A percentile compares a stretch with the other conserved stretches of the same genome.
phyloP scores from a whole-genome alignment of 1,284 basidiomycete species.

The Cutaneotrichosporon sp. region DNA sequence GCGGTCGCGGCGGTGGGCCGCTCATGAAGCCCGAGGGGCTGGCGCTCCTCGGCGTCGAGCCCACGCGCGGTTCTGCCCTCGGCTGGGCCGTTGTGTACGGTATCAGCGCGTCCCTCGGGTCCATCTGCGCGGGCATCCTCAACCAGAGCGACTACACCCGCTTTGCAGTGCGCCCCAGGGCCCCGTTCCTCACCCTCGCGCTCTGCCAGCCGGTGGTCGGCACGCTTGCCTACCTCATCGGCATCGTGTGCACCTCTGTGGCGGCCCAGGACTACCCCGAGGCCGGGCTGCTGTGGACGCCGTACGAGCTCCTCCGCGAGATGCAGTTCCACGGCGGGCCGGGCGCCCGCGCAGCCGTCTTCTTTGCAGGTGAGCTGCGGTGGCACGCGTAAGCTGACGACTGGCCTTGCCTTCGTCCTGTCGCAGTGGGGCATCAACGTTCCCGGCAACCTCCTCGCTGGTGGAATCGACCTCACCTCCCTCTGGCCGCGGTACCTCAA shows the following conservation, averaged over 20 bases:
- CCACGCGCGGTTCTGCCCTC: conserved; percentile 36
- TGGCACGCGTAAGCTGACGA: conserved; percentile 26
- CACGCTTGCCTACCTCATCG: conserved; percentile 49
- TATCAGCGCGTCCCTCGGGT: conserved; percentile 32
- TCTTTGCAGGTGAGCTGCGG: conserved; percentile 59
- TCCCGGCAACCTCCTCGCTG: conserved; percentile 66
- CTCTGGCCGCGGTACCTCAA: conserved; percentile 62
- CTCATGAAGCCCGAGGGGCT: conserved; percentile 40
- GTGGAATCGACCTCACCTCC: conserved; percentile 75
- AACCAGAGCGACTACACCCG: conserved; percentile 41
- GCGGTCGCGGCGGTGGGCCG: conserved; percentile 48
- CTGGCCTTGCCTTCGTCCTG: conserved; percentile 64
- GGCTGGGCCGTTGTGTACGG: conserved; percentile 53
- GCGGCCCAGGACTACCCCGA: conserved; percentile 48
- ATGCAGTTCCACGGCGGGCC: conserved; percentile 21
- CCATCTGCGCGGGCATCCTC: conserved; percentile 40
- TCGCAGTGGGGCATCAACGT: conserved; percentile 74
- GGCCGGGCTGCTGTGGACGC: conserved; percentile 48
- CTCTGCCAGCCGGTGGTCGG: conserved; percentile 47
- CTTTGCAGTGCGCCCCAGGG: conserved; percentile 32
- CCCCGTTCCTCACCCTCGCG: conserved; percentile 33
- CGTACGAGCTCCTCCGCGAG: conserved; percentile 48
- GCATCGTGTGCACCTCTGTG: conserved; percentile 52
- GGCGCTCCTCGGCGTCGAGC: conserved; percentile 28
- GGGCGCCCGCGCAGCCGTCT: conserved; percentile 61